Base-by-base conservation (phyloP, 371 early-diverging fungal species). In the Chytridium lagenaria region DNA sequence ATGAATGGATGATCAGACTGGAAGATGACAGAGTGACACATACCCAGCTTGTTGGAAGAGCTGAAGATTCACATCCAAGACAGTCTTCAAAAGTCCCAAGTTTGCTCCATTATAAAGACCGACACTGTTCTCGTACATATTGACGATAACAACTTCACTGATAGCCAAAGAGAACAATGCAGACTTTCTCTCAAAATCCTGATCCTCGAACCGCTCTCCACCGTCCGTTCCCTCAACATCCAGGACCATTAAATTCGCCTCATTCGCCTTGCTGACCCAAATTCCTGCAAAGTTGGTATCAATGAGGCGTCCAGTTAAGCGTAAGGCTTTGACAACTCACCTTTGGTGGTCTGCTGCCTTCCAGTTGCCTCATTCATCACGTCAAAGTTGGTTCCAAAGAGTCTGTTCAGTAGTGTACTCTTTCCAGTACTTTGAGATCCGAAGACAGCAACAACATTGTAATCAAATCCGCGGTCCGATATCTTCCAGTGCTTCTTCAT, bases 141-240 rank as follows among this genome's bases (percentile, higher is more conserved):
- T 99, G 69, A 99, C 87, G 71, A 99, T 92, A 57, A 99, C 89
- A 36, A 98, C 98, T 82, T 98, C 95, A 55, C 95, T 86, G 12
- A 95, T 93, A 0, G 99, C 97, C 77, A 99, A 86, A 26, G 98
- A 95, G 79, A 99, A 99, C 66, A 99, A 86, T 23, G 98, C 97
- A 67, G 94, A 94, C 84, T 96, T 97, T 61, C 99, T 90, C 81
- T 99, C 99, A 85, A 98, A 98, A 74, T 99, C 98, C 90, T 91
- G 78, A 78, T 99, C 94, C 83, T 99, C 99, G 67, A 98, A 98
- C 61, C 96, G 92, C 79, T 98, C 99, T 59, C 98, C 91, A 51
- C 99, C 98, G 78, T 99, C 99, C 1, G 97, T 97, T 59, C 99
- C 99, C 78, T 99, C 99, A 2, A 99, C 99, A 82, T 99, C 99